phyloP scores from a whole-genome alignment of 2,329 filamentous ascomycete species.

The Verticillium nonalfalfae region DNA sequence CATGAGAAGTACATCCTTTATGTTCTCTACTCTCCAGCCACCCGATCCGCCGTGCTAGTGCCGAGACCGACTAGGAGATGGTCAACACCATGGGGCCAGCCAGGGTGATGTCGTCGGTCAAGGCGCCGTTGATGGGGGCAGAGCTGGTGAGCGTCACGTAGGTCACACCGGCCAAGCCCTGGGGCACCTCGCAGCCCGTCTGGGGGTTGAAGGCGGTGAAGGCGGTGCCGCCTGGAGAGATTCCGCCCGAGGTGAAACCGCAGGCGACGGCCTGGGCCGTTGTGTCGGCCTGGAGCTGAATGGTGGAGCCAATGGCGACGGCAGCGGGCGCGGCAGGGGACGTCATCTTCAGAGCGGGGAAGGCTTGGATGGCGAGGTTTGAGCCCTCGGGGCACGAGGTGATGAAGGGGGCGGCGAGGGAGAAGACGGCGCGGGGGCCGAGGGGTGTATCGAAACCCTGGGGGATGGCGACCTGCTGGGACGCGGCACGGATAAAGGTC shows the following conservation, averaged over 20 bases:
- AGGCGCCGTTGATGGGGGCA: slow-evolving; percentile 39
- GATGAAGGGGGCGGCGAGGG: slow-evolving; percentile 69
- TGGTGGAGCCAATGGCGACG: slow-evolving; percentile 30
- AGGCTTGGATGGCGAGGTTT: slow-evolving; percentile 55
- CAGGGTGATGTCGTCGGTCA: slow-evolving; percentile 58
- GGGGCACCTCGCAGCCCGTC: slow-evolving; percentile 54
- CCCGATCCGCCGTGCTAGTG: background rate
- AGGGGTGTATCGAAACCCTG: slow-evolving; percentile 67
- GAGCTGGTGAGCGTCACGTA: slow-evolving; percentile 60
- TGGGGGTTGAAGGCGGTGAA: slow-evolving; percentile 51
- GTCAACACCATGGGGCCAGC: slow-evolving; percentile 58
- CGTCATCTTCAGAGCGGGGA: slow-evolving; percentile 50
- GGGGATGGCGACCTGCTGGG: slow-evolving; percentile 53
- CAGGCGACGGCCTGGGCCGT: slow-evolving; percentile 50
- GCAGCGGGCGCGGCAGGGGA: slow-evolving; percentile 37
- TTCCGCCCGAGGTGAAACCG: slow-evolving; percentile 58
- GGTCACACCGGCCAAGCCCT: slow-evolving; percentile 55
- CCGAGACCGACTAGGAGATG: slow-evolving; percentile 23
- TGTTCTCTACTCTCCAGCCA: background rate
- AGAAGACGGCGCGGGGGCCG: slow-evolving; percentile 63
- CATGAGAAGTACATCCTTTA: background rate
- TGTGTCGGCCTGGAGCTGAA: slow-evolving; percentile 44
- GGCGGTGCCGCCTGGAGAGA: slow-evolving; percentile 48
- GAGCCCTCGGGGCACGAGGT: slow-evolving; percentile 59
- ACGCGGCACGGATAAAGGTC: slow-evolving; percentile 60